Base-by-base conservation (phyloP, 2,329 filamentous ascomycete species). In the Penicillium sp. region DNA sequence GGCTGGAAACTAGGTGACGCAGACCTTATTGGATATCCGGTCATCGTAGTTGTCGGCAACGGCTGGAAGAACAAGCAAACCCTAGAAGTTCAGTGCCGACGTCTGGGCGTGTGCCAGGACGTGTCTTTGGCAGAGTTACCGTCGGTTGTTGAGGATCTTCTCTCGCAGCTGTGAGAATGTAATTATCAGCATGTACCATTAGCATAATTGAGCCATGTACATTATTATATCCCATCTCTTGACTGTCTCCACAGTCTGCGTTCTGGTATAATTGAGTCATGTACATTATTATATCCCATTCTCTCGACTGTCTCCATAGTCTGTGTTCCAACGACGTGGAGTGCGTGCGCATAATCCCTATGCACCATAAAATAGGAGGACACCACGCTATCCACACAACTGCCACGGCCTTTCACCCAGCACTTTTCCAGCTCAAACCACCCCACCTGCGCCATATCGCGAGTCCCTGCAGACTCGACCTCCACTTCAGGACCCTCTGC, bases 1-100 rank as follows among this genome's bases (percentile, higher is more conserved):
- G 79, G 81, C 3, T 95, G 88, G 87, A 97, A 95, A 67, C 74
- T 97, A 62, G 82, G 81, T 29, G 93, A 98, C 69, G 93, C 91
- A 1, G 90, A 97, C 66, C 65, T 93, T 47, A 81, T 91, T 44
- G 93, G 93, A 3, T 95, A 94, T 65, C 91, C 91, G 0, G 75
- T 97, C 10, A 76, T 91, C 7, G 75, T 96, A 10, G 77, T 96
- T 1, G 67, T 97, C 26, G 91, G 91, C 0, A 84, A 79, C 52
- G 74, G 73, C 3, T 95, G 86, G 84, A 70, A 77, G 29, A 66
- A 68, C 26, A 70, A 75, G 1, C 71, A 73, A 36, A 66, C 72
- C n/a, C 79, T 86, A 29, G 89, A 95, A 65, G 79, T 95, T 24
- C 88, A 95, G 62, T 91, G 88, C 68, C 78, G 87, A 49, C 76